A percentile compares a stretch with the other conserved stretches of the same genome.
phyloP scores from a whole-genome alignment of 805 yeast genomes.

The Kazachstania bromeliacearum region DNA sequence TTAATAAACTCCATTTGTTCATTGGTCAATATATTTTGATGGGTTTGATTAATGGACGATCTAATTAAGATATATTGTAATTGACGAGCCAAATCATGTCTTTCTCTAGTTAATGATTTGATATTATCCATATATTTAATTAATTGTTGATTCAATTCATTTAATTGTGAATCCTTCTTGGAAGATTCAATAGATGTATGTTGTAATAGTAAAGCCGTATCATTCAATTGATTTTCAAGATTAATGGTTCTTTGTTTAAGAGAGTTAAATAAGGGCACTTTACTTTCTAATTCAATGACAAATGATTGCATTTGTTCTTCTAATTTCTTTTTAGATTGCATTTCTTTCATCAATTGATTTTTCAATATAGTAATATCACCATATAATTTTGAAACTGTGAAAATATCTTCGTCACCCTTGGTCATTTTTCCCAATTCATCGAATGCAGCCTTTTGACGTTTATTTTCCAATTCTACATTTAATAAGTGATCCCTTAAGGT shows the following conservation, averaged over 20 bases:
- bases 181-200: constrained; percentile 22
- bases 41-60: background rate
- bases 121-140: constrained; percentile 32
- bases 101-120: constrained; percentile 22
- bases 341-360: constrained; percentile 57
- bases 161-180: constrained; percentile 10
- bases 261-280: constrained; percentile 64
- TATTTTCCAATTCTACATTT: constrained; percentile 24
- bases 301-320: constrained; percentile 61
- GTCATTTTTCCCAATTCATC: constrained; percentile 31
- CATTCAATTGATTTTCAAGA: constrained; percentile 45
- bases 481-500: constrained; percentile 20
- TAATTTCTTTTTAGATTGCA: constrained; percentile 55
- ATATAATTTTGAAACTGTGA: constrained; percentile 30
- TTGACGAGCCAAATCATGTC: constrained; percentile 69
- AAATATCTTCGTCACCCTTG: background rate
- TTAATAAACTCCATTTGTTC: constrained; percentile 58
- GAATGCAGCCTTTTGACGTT: constrained; percentile 36
- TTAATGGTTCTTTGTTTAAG: constrained; percentile 48
- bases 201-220: constrained; percentile 47
- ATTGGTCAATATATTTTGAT: constrained; percentile 10
- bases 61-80: constrained; percentile 63
- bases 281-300: constrained; percentile 62
- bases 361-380: constrained; percentile 55
- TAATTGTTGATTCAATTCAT: constrained; percentile 28